phyloP scores from a whole-genome alignment of 345 rosid species.

The Ceriops decandra region DNA sequence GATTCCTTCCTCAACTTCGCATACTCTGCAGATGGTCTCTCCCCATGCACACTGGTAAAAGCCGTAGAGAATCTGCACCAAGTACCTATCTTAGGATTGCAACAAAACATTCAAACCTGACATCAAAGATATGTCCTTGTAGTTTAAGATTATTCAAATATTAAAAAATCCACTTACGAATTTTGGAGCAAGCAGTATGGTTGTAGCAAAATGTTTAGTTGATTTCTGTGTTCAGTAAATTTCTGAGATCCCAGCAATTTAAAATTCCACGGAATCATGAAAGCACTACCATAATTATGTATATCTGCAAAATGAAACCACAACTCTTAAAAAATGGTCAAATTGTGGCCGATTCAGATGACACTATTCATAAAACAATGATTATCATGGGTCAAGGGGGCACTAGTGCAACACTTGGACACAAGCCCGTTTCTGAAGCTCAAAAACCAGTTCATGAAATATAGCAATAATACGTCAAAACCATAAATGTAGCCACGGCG shows the following conservation, averaged over 20 bases:
- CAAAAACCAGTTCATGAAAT: too few species aligned
- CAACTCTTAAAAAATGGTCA: neutral
- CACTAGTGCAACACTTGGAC: too few species aligned
- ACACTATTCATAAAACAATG: too few species aligned
- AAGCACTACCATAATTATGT: constrained; percentile 20
- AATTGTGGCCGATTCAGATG: too few species aligned
- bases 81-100: neutral
- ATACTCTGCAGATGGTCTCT: constrained; percentile 72
- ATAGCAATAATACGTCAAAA: too few species aligned
- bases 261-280: constrained; percentile 19
- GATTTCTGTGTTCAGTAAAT: constrained; percentile 25
- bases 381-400: too few species aligned
- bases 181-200: constrained; percentile 31
- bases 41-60: constrained; percentile 76
- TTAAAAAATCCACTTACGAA: constrained; percentile 36
- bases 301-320: constrained; percentile 32
- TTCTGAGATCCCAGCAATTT: constrained; percentile 3
- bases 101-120: neutral
- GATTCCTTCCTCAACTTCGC: constrained; percentile 92
- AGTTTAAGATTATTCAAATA: neutral
- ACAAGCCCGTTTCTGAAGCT: too few species aligned
- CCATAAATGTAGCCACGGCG: too few species aligned
- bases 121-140: neutral
- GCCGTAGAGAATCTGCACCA: constrained; percentile 53
- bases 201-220: constrained; percentile 24